These are phyloP conservation scores for Diplodia sapinea DNA, from an alignment of 2,329 filamentous ascomycete species.

Conservation along the genomic window DNA sequence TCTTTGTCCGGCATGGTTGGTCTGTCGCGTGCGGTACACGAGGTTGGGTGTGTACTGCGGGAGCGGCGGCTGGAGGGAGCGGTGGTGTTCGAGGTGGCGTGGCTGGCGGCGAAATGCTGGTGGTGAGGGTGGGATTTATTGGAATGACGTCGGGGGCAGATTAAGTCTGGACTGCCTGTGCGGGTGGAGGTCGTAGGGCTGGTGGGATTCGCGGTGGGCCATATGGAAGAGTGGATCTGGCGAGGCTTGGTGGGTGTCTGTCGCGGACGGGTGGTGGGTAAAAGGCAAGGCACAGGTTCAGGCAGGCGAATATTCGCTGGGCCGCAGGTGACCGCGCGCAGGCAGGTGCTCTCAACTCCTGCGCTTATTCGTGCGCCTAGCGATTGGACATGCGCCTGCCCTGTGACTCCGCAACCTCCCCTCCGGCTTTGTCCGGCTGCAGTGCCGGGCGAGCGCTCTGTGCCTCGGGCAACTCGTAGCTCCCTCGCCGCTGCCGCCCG, in stretches of 20 bases:
- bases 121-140: slow-evolving; percentile 5
- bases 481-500: neutral
- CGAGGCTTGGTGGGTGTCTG: neutral
- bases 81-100: slow-evolving; percentile 8
- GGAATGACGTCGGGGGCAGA: slow-evolving; percentile 29
- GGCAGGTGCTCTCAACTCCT: slow-evolving; percentile 18
- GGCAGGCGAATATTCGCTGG: slow-evolving; percentile 9
- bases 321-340: slow-evolving; percentile 24
- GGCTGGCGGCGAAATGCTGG: neutral
- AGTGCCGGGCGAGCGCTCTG: neutral
- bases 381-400: slow-evolving; percentile 18
- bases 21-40: slow-evolving; percentile 26
- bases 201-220: slow-evolving; percentile 18
- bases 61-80: neutral
- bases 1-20: slow-evolving; percentile 61
- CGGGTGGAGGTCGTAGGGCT: slow-evolving; percentile 11
- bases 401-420: neutral
- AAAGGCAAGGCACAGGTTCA: slow-evolving; percentile 13
- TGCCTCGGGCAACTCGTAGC: neutral
- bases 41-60: slow-evolving; percentile 1
- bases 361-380: slow-evolving; percentile 29
- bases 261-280: neutral
- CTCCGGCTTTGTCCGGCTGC: neutral
- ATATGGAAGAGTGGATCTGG: slow-evolving; percentile 23
- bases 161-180: slow-evolving; percentile 9